These are phyloP conservation scores for Cantharellus anzutake DNA, from an alignment of 768 basidiomycete species.

Conservation along the genomic window DNA sequence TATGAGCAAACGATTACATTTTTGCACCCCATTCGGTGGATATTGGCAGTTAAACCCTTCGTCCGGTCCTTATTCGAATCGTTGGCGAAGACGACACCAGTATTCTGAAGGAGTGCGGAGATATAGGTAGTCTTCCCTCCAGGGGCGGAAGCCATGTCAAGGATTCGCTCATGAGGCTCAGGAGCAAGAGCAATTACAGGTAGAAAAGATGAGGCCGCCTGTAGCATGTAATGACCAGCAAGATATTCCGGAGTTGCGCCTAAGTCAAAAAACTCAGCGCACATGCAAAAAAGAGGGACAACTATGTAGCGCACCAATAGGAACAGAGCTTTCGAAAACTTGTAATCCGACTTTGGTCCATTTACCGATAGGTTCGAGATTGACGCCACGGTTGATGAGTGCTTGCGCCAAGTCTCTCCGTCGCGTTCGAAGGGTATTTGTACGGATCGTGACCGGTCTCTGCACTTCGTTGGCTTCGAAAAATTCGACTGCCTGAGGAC, in stretches of 20 bases:
- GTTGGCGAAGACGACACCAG: slow-evolving; percentile 94
- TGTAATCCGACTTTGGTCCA: slow-evolving; percentile 99
- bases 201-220: slow-evolving; percentile 97
- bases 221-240: slow-evolving; percentile 98
- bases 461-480: slow-evolving; percentile 95
- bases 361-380: slow-evolving; percentile 94
- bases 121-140: slow-evolving; percentile 98
- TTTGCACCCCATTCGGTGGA: slow-evolving; percentile 93
- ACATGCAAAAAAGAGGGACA: background rate
- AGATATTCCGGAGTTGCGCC: slow-evolving; percentile 97
- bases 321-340: slow-evolving; percentile 89
- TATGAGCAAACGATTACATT: slow-evolving; percentile 96
- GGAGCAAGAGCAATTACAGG: slow-evolving; percentile 92
- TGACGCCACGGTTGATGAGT: slow-evolving; percentile 89
- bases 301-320: slow-evolving; percentile 40
- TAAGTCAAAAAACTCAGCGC: slow-evolving; percentile 12
- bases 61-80: slow-evolving; percentile 88
- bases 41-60: slow-evolving; percentile 90
- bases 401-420: slow-evolving; percentile 87
- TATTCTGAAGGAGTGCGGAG: slow-evolving; percentile 90
- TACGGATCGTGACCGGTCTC: slow-evolving; percentile 92
- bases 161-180: slow-evolving; percentile 78
- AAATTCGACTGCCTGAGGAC: slow-evolving; percentile 75
- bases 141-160: slow-evolving; percentile 98
- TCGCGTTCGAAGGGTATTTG: slow-evolving; percentile 87